Percentiles rank a stretch among this genome's conserved stretches.
Conservation (phyloP, 2,329 filamentous ascomycete genomes). For the Orbilia oligospora region DNA sequence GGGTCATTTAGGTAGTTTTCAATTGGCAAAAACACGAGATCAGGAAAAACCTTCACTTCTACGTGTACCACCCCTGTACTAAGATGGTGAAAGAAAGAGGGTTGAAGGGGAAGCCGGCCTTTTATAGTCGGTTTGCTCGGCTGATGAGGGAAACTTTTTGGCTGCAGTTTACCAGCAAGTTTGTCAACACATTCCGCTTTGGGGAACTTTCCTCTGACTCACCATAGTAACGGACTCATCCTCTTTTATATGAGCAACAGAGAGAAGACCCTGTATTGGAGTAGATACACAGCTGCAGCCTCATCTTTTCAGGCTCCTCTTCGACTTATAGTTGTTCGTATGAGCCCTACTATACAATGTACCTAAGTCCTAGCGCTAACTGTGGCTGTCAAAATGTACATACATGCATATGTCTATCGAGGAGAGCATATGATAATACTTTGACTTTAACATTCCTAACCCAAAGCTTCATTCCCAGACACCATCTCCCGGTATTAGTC, state of each 20-base stretch:
- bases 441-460: too few species aligned
- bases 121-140: conserved; percentile 30
- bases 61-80: conserved; percentile 40
- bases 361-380: too few species aligned
- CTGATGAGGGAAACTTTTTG: conserved; percentile 27
- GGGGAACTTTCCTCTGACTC: background rate
- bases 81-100: conserved; percentile 30
- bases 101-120: conserved; percentile 5
- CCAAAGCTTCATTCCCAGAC: too few species aligned
- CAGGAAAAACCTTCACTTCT: conserved; percentile 54
- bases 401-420: too few species aligned
- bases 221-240: conserved; percentile 8
- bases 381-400: too few species aligned
- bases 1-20: conserved; percentile 44
- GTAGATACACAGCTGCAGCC: background rate
- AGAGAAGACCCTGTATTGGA: background rate
- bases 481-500: too few species aligned
- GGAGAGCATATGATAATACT: too few species aligned
- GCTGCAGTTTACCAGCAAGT: background rate
- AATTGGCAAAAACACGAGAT: conserved; percentile 51
- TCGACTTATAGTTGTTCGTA: too few species aligned
- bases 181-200: conserved; percentile 18
- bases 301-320: background rate
- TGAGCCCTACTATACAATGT: too few species aligned
- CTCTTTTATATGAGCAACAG: background rate